These are phyloP conservation scores for Calonectria hawksworthii DNA, from an alignment of 2,329 filamentous ascomycete species.

Conservation along the genomic window DNA sequence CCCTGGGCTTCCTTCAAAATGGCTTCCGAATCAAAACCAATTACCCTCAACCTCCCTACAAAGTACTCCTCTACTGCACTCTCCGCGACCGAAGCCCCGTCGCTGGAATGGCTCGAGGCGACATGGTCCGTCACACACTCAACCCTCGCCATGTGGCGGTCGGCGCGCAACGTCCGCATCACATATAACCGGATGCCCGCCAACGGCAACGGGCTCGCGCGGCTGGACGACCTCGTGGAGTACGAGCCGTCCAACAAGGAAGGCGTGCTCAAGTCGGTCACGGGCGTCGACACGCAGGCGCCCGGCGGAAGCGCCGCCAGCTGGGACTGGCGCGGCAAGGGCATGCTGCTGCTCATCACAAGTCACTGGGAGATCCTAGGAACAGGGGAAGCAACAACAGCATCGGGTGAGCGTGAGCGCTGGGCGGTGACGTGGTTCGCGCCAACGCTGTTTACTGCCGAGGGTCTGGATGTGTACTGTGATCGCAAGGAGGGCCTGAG, in stretches of 20 bases:
- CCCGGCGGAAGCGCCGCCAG: conserved; percentile 42
- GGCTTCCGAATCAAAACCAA: conserved; percentile 33
- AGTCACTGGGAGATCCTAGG: conserved; percentile 88
- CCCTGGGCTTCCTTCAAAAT: conserved; percentile 31
- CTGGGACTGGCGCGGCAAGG: conserved; percentile 86
- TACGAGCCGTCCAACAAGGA: conserved; percentile 70
- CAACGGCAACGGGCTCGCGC: conserved; percentile 54
- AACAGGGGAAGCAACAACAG: conserved; percentile 70
- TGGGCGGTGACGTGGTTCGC: conserved; percentile 91
- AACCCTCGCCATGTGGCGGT: conserved; percentile 84
- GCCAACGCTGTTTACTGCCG: conserved; percentile 85
- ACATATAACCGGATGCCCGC: conserved; percentile 73
- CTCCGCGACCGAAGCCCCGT: conserved; percentile 57
- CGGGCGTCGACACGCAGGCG: conserved; percentile 72
- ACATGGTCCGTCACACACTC: conserved; percentile 84
- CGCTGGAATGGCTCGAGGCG: conserved; percentile 71
- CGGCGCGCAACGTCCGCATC: conserved; percentile 84
- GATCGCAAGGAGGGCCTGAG: conserved; percentile 72
- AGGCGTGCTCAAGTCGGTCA: conserved; percentile 69
- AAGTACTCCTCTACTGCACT: conserved; percentile 58
- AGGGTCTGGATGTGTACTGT: conserved; percentile 84
- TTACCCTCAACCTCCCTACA: conserved; percentile 57
- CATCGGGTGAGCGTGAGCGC: conserved; percentile 61
- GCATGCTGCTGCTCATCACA: conserved; percentile 78
- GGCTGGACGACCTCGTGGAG: conserved; percentile 80